Conservation (phyloP, 345 rosid species). For the Populus deltoides region DNA sequence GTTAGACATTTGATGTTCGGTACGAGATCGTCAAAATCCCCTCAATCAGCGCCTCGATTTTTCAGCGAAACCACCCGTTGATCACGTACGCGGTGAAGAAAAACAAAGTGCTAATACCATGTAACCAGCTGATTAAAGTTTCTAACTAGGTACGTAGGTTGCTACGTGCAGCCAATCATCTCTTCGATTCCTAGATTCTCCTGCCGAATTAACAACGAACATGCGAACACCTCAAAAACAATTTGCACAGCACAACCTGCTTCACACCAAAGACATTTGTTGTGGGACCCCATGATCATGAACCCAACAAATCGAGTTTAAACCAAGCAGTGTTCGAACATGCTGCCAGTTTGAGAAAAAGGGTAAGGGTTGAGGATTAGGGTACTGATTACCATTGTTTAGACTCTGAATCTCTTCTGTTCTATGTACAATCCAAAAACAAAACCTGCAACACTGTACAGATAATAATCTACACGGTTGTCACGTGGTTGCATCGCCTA, state of each 20-base stretch:
- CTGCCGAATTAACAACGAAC: not conserved
- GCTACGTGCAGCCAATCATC: constrained; percentile 4
- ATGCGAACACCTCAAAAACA: not conserved
- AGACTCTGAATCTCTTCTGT: not conserved
- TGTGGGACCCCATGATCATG: not conserved
- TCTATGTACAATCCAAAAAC: not conserved
- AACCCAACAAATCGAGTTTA: not conserved
- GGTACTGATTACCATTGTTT: not conserved
- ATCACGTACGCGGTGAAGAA: constrained; percentile 7
- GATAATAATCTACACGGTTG: not conserved
- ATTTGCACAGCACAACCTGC: not conserved
- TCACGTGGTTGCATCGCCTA: not conserved
- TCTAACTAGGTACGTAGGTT: not conserved
- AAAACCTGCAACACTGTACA: not conserved
- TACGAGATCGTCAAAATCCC: not conserved
- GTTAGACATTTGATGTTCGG: too few species aligned
- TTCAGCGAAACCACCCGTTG: not conserved
- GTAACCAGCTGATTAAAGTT: not conserved
- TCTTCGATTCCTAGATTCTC: not conserved
- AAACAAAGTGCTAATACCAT: not conserved
- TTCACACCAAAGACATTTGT: not conserved
- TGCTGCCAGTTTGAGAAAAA: not conserved
- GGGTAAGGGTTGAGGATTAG: not conserved
- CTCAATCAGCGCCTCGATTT: constrained; percentile 5
- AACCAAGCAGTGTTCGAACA: not conserved